Percentiles rank a stretch among this genome's conserved stretches.
These are phyloP conservation scores for Globisporangium uncinulatum DNA, from an alignment of 352 stramenopile species.

Conservation along the genomic window DNA sequence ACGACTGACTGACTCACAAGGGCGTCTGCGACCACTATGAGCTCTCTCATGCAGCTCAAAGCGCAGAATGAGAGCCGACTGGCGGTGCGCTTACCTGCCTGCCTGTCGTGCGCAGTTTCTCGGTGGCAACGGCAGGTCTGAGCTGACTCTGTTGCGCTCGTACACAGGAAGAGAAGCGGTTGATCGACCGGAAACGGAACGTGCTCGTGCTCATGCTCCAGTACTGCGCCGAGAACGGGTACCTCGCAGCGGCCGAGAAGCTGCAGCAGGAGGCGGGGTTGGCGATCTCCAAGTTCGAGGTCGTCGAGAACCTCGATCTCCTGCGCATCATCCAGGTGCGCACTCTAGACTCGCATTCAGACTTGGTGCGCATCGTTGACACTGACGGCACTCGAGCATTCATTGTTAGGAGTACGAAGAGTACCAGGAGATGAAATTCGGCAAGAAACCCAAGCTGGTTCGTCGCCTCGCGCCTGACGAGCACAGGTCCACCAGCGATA, in stretches of 20 bases:
- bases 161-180: conserved; percentile 74
- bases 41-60: conserved; percentile 78
- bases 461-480: conserved; percentile 61
- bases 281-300: conserved; percentile 85
- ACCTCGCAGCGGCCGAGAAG: conserved; percentile 78
- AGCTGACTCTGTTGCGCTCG: background rate
- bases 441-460: conserved; percentile 83
- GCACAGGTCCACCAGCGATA: conserved; percentile 2
- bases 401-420: conserved; percentile 85
- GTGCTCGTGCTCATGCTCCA: conserved; percentile 83
- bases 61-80: conserved; percentile 77
- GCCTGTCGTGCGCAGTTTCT: background rate
- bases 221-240: conserved; percentile 84
- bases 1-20: background rate
- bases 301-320: conserved; percentile 92
- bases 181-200: conserved; percentile 83
- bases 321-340: conserved; percentile 63
- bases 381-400: background rate
- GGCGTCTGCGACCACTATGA: conserved; percentile 34
- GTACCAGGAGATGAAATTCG: conserved; percentile 91
- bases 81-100: conserved; percentile 25
- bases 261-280: conserved; percentile 84
- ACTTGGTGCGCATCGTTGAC: background rate
- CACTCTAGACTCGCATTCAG: too few relatives aligned
- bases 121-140: background rate